phyloP scores from a whole-genome alignment of 768 basidiomycete species.

The Xerocomus spinulosus region DNA sequence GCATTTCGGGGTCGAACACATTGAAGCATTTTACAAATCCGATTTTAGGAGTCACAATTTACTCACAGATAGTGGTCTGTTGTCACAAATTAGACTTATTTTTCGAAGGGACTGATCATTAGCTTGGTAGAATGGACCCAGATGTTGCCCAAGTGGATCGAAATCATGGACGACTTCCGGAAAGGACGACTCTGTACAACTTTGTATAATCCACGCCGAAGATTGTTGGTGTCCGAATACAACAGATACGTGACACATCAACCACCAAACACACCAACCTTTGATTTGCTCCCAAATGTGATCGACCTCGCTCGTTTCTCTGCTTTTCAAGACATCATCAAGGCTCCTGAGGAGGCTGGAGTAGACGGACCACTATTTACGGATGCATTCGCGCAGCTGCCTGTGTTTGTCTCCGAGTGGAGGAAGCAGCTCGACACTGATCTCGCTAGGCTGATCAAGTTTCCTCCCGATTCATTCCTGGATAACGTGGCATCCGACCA shows the following conservation, averaged over 20 bases:
- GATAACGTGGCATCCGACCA: neutral
- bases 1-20: neutral
- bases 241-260: neutral
- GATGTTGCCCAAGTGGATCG: slow-evolving; percentile 3
- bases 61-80: slow-evolving; percentile 9
- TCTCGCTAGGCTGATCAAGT: slow-evolving; percentile 2
- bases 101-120: neutral
- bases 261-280: neutral
- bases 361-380: neutral
- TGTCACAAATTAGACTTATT: no score
- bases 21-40: neutral
- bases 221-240: neutral
- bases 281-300: slow-evolving; percentile 1
- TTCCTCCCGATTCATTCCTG: neutral
- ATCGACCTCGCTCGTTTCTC: neutral
- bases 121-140: slow-evolving; percentile 8
- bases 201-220: neutral
- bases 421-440: slow-evolving; percentile 3
- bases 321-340: slow-evolving; percentile 8
- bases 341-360: neutral
- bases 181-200: neutral
- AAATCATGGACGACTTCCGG: slow-evolving; percentile 3
- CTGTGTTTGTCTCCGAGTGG: slow-evolving; percentile 5
- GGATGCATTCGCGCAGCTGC: slow-evolving; percentile 8
- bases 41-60: neutral